Conservation (phyloP, 73 alveolate species). For the Symbiodinium pilosum region DNA sequence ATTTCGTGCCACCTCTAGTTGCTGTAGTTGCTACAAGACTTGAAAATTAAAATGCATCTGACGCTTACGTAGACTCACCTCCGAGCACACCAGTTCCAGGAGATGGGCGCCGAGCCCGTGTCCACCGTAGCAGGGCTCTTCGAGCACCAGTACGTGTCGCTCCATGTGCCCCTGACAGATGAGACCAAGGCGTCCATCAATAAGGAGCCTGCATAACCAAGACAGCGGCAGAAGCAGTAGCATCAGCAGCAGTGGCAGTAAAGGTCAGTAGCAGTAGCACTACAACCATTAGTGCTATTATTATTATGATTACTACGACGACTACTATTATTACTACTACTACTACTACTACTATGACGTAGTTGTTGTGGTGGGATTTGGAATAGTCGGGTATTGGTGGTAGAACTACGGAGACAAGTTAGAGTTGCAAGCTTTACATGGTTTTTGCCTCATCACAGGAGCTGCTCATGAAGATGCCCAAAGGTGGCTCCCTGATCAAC, state of each 20-base stretch:
- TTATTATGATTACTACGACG: no score
- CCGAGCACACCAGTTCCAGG: slow-evolving; percentile 80
- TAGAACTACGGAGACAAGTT: no score
- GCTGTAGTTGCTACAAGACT: no score
- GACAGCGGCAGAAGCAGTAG: background rate
- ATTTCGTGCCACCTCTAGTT: no score
- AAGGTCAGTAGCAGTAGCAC: no score
- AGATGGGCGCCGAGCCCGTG: slow-evolving; percentile 92
- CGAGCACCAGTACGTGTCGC: slow-evolving; percentile 78
- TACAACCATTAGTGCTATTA: no score
- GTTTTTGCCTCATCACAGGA: slow-evolving; percentile 14
- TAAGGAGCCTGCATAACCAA: slow-evolving; percentile 7
- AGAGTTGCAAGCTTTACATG: no score
- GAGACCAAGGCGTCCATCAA: slow-evolving; percentile 94
- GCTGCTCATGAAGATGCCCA: slow-evolving; percentile 75
- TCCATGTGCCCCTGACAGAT: slow-evolving; percentile 77
- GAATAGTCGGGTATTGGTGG: no score
- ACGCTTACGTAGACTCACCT: slow-evolving; percentile 13
- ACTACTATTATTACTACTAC: no score
- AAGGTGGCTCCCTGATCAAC: slow-evolving; percentile 93
- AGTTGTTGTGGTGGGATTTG: no score
- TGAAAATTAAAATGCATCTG: no score
- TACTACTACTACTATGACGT: no score
- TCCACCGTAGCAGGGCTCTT: slow-evolving; percentile 68
- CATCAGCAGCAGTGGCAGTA: background rate